phyloP scores from a whole-genome alignment of 768 basidiomycete species.

The Tricholomella constricta region DNA sequence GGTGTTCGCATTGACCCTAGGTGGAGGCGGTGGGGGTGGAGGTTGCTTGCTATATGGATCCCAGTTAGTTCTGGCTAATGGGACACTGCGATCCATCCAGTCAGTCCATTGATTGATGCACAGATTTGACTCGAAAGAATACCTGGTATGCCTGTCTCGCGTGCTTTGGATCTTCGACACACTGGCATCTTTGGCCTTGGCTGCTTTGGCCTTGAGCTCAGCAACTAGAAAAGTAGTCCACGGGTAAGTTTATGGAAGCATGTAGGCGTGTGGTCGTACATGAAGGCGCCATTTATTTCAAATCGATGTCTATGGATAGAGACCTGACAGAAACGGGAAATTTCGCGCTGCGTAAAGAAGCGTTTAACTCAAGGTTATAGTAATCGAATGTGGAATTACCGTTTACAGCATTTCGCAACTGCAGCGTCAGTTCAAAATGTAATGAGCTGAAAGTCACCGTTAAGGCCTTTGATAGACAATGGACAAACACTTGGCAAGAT shows the following conservation, averaged over 20 bases:
- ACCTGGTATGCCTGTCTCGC: conserved; percentile 58
- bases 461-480: too few relatives aligned
- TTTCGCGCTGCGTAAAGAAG: too few relatives aligned
- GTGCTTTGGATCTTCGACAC: conserved; percentile 54
- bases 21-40: conserved; percentile 51
- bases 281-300: conserved; percentile 30
- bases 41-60: conserved; percentile 58
- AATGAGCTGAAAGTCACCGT: too few relatives aligned
- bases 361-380: too few relatives aligned
- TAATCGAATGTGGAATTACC: too few relatives aligned
- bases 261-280: conserved; percentile 26
- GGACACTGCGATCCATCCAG: conserved; percentile 39
- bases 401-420: too few relatives aligned
- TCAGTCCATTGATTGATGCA: not conserved
- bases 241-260: conserved; percentile 10
- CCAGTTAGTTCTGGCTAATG: conserved; percentile 66
- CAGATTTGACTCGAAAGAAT: conserved; percentile 3
- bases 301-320: not conserved
- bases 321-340: too few relatives aligned
- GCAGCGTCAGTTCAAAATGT: too few relatives aligned
- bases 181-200: conserved; percentile 58
- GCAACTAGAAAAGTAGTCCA: conserved; percentile 42
- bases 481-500: too few relatives aligned
- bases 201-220: conserved; percentile 66
- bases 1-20: conserved; percentile 33